phyloP scores from a whole-genome alignment of 2,329 filamentous ascomycete species.

The Xylaria arbuscula region DNA sequence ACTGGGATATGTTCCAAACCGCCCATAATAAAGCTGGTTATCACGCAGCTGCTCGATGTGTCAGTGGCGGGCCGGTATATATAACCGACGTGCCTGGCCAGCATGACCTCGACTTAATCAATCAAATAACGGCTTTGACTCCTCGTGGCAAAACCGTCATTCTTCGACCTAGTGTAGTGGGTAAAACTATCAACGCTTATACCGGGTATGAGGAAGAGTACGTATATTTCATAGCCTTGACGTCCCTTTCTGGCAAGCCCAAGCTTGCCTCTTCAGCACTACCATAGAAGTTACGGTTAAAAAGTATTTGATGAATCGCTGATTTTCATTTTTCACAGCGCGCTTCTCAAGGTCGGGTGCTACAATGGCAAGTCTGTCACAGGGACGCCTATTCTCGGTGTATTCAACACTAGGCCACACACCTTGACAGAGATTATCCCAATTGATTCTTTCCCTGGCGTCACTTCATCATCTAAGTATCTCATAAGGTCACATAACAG shows the following conservation, averaged over 20 bases:
- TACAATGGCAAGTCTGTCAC: conserved; percentile 75
- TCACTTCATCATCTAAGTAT: conserved; percentile 68
- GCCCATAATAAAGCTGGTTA: conserved; percentile 77
- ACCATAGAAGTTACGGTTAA: neutral
- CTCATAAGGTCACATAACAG: conserved; percentile 78
- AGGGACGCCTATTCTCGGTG: conserved; percentile 80
- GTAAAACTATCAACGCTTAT: conserved; percentile 79
- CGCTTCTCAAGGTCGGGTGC: conserved; percentile 80
- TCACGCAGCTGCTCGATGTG: conserved; percentile 88
- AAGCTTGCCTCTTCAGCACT: neutral
- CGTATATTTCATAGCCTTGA: neutral
- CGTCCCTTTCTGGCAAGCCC: neutral
- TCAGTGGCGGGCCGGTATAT: conserved; percentile 92
- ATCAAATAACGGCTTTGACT: conserved; percentile 82
- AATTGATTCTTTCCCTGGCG: conserved; percentile 78
- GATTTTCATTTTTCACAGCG: conserved; percentile 35
- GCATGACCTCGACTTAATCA: conserved; percentile 79
- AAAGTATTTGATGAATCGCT: conserved; percentile 2
- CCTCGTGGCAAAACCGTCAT: conserved; percentile 79
- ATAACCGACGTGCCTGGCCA: conserved; percentile 90
- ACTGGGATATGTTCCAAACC: conserved; percentile 80
- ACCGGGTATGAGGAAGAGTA: conserved; percentile 76
- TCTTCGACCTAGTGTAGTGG: conserved; percentile 79
- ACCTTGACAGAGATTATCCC: conserved; percentile 75
- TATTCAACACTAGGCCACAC: conserved; percentile 82